A percentile compares a stretch with the other conserved stretches of the same genome.
Conservation (phyloP, 2,329 filamentous ascomycete genomes). For the Septoria petroselini region DNA sequence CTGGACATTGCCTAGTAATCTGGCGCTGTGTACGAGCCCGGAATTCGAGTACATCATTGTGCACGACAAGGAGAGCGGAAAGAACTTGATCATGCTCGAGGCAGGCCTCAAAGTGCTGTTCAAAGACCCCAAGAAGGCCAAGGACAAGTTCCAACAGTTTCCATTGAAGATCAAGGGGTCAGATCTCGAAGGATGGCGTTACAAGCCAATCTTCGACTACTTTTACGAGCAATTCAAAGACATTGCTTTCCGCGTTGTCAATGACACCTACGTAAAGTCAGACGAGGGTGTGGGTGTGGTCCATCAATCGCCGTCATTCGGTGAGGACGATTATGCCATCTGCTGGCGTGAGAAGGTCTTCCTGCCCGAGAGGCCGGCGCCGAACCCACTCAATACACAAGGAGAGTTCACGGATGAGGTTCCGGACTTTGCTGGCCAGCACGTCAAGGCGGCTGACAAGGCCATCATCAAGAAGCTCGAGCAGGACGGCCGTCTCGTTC, state of each 20-base stretch:
- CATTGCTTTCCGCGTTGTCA: conserved; percentile 74
- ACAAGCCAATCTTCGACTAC: conserved; percentile 84
- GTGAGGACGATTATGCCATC: conserved; percentile 92
- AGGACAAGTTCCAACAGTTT: conserved; percentile 82
- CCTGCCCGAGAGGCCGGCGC: conserved; percentile 71
- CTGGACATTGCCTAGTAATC: conserved; percentile 80
- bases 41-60: conserved; percentile 88
- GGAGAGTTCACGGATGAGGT: conserved; percentile 77
- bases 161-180: conserved; percentile 71
- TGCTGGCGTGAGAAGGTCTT: conserved; percentile 74
- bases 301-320: conserved; percentile 88
- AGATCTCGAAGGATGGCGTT: conserved; percentile 84
- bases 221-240: conserved; percentile 88
- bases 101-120: conserved; percentile 77
- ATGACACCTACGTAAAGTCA: conserved; percentile 80
- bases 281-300: conserved; percentile 92
- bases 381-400: conserved; percentile 83
- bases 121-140: conserved; percentile 93
- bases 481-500: conserved; percentile 69
- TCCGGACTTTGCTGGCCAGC: conserved; percentile 75
- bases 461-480: conserved; percentile 88
- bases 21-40: conserved; percentile 72
- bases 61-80: conserved; percentile 74
- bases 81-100: conserved; percentile 82
- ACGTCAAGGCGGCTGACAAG: conserved; percentile 91